These are phyloP conservation scores for Casuarina glauca DNA, from an alignment of 306 rosid genomes.

Conservation along the genomic window DNA sequence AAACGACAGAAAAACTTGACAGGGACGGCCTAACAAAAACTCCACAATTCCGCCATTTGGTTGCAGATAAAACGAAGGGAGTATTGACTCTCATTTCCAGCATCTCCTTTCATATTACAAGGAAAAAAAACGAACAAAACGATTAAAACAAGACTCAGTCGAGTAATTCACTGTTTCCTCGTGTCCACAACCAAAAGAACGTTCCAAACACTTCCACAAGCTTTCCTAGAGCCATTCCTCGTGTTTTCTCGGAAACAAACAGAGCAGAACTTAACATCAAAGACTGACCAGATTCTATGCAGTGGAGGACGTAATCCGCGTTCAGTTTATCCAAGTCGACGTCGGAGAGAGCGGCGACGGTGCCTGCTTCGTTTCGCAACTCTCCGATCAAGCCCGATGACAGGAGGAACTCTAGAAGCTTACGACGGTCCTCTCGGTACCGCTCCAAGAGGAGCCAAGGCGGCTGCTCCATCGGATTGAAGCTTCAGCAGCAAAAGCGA, in stretches of 20 bases:
- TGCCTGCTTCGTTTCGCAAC: conserved; percentile 41
- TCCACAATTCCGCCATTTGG: not conserved
- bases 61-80: not conserved
- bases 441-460: conserved; percentile 31
- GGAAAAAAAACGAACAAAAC: not conserved
- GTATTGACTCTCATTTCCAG: too few species aligned
- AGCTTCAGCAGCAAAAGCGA: not conserved
- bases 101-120: too few species aligned
- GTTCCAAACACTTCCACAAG: too few species aligned
- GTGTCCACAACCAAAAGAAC: not conserved
- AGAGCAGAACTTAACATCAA: not conserved
- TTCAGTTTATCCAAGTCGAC: conserved; percentile 48
- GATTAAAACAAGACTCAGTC: conserved; percentile 3
- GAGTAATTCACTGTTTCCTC: not conserved
- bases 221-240: not conserved
- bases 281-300: conserved; percentile 45
- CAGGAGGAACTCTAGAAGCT: conserved; percentile 41
- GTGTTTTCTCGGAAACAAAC: conserved; percentile 4
- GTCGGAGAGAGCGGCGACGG: conserved; percentile 22
- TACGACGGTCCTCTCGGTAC: conserved; percentile 53
- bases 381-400: conserved; percentile 45
- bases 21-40: not conserved
- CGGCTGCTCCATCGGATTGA: conserved; percentile 24
- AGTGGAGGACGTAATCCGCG: conserved; percentile 46
- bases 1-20: not conserved